Evolutionary conservation across 2,329 filamentous ascomycete genomes (phyloP).

Genomic region (Colletotrichum shisoi): DNA sequence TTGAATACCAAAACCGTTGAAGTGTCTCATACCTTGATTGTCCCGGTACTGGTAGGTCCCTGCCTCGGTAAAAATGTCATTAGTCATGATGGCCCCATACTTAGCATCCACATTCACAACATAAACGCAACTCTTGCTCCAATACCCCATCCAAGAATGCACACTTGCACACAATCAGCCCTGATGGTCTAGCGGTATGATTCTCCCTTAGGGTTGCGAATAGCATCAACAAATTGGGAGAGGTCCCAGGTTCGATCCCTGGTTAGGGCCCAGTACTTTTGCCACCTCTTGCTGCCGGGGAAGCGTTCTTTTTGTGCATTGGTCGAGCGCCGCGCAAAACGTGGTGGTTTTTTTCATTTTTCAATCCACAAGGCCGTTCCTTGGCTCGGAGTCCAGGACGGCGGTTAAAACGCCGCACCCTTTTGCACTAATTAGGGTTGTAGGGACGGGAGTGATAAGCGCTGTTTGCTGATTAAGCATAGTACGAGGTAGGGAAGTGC

Average conservation of each 20-base stretch:
- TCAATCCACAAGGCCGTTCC: background rate
- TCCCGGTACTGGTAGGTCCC: conserved; percentile 3
- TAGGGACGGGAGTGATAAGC: background rate
- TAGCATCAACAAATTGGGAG: conserved; percentile 5
- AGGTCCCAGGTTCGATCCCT: conserved; percentile 38
- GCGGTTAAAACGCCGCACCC: background rate
- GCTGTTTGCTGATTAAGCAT: too few species aligned
- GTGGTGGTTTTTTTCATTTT: too few species aligned
- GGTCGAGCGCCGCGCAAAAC: background rate
- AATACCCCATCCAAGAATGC: accelerated
- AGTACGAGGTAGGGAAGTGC: background rate
- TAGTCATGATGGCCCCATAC: conserved; percentile 3
- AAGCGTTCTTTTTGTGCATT: accelerated
- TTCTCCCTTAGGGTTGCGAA: conserved; percentile 35
- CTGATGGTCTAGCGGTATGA: conserved; percentile 39
- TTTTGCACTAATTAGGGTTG: too few species aligned
- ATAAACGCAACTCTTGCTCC: accelerated
- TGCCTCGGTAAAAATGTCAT: conserved; percentile 11
- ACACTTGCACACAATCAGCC: background rate
- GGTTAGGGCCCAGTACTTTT: conserved; percentile 26
- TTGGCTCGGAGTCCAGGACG: too few species aligned
- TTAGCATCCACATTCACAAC: background rate
- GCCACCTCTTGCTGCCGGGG: background rate
- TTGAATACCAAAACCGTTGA: background rate
- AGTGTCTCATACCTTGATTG: background rate